phyloP scores from a whole-genome alignment of 1,139 yeast genomes.

The Debaryomyces udenii region DNA sequence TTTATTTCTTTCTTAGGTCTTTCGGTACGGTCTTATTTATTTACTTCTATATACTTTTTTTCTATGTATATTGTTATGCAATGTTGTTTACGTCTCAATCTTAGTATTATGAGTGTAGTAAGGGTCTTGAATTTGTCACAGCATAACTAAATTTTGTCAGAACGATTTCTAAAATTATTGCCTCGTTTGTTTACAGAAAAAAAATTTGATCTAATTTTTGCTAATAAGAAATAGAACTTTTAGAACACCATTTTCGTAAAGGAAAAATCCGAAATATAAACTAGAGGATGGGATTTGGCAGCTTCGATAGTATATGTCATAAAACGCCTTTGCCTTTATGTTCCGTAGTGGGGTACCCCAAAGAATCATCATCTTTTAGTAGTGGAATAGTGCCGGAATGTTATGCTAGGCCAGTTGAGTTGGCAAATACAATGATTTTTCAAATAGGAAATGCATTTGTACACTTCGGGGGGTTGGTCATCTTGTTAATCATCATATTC shows the following conservation, averaged over 20 bases:
- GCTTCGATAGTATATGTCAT: slow-evolving; percentile 66
- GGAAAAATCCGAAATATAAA: background rate
- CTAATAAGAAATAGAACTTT: background rate
- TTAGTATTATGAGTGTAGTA: too few relatives aligned
- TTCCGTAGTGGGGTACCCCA: slow-evolving; percentile 55
- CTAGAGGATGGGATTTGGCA: slow-evolving; percentile 58
- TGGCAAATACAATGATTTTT: slow-evolving; percentile 90
- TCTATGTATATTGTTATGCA: background rate
- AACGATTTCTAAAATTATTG: slow-evolving; percentile 3
- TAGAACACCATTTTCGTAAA: background rate
- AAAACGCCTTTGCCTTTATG: slow-evolving; percentile 80
- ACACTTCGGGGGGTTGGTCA: slow-evolving; percentile 71
- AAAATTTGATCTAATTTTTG: slow-evolving; percentile 1
- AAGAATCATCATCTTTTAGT: slow-evolving; percentile 30
- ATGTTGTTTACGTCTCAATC: too few relatives aligned
- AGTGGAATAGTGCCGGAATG: slow-evolving; percentile 75
- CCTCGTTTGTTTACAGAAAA: slow-evolving; percentile 7
- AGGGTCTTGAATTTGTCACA: too few relatives aligned
- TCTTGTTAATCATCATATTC: slow-evolving; percentile 72
- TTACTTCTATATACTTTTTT: background rate
- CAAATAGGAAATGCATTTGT: slow-evolving; percentile 89
- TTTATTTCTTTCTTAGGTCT: slow-evolving; percentile 2
- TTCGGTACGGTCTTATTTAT: background rate
- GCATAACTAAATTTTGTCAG: too few relatives aligned
- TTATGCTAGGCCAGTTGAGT: slow-evolving; percentile 80